Base-by-base conservation (phyloP, 2,329 filamentous ascomycete genomes). In the Penicillium sp. region DNA sequence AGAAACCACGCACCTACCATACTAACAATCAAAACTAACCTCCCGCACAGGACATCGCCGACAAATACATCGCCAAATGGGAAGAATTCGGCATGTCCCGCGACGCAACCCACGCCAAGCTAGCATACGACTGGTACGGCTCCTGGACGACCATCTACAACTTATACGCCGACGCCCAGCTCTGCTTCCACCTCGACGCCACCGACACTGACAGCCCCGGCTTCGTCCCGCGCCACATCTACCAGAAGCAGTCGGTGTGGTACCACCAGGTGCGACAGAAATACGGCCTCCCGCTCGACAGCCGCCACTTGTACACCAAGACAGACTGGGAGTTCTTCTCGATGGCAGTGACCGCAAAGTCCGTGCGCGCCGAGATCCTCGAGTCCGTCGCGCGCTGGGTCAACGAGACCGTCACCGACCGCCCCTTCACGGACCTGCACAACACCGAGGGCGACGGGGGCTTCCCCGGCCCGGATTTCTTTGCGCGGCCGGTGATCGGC, bases 261-360 rank as follows among this genome's bases (percentile, higher is more conserved):
- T 94, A 94, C 68, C 74, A 79, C 48, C 76, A 79, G 10, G 86
- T 91, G 7, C 78, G 87, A 50, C 87, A 94, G 62, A 81, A 79
- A 55, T 94, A 91, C 63, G 88, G 88, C 1, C 69, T 94, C 3
- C 87, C 88, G 0, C 77, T 94, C 6, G 88, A 94, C 65, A 85
- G 79, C 51, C 79, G 88, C 29, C 87, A 93, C 63, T 65, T 91
- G 3, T 93, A 93, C 64, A 84, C 87, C 21, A 94, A 94, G 68
- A 88, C 84, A 19, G 88, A 94, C 67, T 94, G 88, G 88, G 84
- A 93, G 55, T 89, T 94, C 62, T 90, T 93, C 63, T 86, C 87
- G 0, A 87, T 88, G 32, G 86, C 87, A 2, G 84, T 94, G 4
- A 79, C 86, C 3, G 81, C 80, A 52, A 77, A 78, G 59, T 68